Evolutionary conservation across 345 rosid genomes (phyloP).

Genomic region (Salix brachista): DNA sequence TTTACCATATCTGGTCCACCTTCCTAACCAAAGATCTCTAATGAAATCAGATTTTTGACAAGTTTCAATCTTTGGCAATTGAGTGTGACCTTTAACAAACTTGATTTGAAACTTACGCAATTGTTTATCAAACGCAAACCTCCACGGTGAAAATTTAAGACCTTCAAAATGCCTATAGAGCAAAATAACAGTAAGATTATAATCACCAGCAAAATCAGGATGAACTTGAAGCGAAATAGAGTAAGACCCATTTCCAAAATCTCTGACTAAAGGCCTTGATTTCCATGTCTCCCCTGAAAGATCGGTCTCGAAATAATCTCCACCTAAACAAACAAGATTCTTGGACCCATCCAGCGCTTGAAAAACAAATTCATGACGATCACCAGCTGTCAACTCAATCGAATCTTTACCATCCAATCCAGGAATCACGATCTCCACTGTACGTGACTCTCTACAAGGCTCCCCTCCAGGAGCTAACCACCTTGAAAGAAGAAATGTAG

Average conservation of each 20-base stretch:
- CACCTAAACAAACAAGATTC: slow-evolving; percentile 58
- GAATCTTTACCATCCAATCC: slow-evolving; percentile 49
- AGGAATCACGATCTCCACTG: slow-evolving; percentile 54
- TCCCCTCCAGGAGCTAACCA: slow-evolving; percentile 70
- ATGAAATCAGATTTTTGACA: slow-evolving; percentile 63
- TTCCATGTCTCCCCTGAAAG: slow-evolving; percentile 88
- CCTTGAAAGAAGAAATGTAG: slow-evolving; percentile 44
- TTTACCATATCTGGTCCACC: slow-evolving; percentile 86
- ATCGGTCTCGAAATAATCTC: slow-evolving; percentile 87
- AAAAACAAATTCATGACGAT: slow-evolving; percentile 56
- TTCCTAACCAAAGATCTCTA: slow-evolving; percentile 68
- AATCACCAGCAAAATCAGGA: slow-evolving; percentile 78
- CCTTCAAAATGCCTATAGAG: slow-evolving; percentile 78
- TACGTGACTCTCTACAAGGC: slow-evolving; percentile 54
- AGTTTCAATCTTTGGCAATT: slow-evolving; percentile 43
- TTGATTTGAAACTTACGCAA: slow-evolving; percentile 46
- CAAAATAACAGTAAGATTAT: slow-evolving; percentile 62
- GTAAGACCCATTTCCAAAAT: slow-evolving; percentile 78
- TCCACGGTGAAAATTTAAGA: slow-evolving; percentile 56
- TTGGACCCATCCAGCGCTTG: slow-evolving; percentile 58
- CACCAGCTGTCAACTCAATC: slow-evolving; percentile 57
- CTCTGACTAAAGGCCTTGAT: slow-evolving; percentile 72
- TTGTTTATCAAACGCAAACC: slow-evolving; percentile 54
- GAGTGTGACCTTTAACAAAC: slow-evolving; percentile 33
- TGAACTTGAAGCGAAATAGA: slow-evolving; percentile 72